These are phyloP conservation scores for Lathyrus oleraceus DNA, from an alignment of 306 rosid species.

Conservation along the genomic window DNA sequence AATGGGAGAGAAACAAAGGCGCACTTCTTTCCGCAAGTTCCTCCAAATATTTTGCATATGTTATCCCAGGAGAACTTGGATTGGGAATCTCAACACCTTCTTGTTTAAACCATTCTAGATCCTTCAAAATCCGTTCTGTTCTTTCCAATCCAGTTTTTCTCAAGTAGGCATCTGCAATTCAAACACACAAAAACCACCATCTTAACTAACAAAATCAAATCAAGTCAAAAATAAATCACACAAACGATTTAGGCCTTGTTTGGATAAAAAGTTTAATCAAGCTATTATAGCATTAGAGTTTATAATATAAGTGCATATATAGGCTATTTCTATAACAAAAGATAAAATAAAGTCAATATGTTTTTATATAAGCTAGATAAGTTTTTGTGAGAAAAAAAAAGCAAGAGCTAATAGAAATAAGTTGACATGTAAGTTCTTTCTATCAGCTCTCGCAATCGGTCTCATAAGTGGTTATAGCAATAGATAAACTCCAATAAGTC, in stretches of 20 bases:
- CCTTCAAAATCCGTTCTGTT: slow-evolving; percentile 59
- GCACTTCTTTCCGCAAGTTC: slow-evolving; percentile 61
- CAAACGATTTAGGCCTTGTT: neutral
- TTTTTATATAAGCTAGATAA: neutral
- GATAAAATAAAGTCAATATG: neutral
- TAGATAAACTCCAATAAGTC: neutral
- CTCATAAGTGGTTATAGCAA: neutral
- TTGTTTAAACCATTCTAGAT: slow-evolving; percentile 66
- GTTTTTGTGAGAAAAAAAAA: neutral
- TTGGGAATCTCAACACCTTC: slow-evolving; percentile 58
- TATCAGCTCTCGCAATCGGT: neutral
- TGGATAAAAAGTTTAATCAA: neutral
- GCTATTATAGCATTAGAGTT: neutral
- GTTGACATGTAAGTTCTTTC: neutral
- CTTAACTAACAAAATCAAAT: neutral
- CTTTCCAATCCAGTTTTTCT: slow-evolving; percentile 88
- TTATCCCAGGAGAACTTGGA: slow-evolving; percentile 61
- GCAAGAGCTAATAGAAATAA: neutral
- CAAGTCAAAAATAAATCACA: neutral
- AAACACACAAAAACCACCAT: neutral
- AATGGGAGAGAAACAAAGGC: slow-evolving; percentile 81
- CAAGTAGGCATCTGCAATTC: slow-evolving; percentile 65
- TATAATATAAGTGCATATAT: neutral
- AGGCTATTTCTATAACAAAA: neutral
- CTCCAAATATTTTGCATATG: slow-evolving; percentile 72